Percentiles rank a stretch among this genome's conserved stretches.
Evolutionary conservation across 2,329 filamentous ascomycete species (phyloP).

Genomic region (Penicillium expansum): DNA sequence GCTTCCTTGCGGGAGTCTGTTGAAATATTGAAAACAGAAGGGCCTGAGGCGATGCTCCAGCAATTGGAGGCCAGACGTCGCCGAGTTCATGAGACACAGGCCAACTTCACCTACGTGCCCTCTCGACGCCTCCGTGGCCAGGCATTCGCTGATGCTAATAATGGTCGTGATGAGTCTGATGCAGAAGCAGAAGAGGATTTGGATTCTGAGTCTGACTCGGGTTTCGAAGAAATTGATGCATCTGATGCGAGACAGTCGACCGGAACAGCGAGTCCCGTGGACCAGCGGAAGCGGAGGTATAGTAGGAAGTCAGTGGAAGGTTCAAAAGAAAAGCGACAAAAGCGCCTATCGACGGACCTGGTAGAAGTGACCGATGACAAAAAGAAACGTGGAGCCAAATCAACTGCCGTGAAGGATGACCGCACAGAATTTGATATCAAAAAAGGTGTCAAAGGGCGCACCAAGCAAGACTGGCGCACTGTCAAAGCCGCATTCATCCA

Average conservation of each 20-base stretch:
- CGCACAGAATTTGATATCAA: slow-evolving; percentile 26
- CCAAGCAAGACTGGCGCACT: slow-evolving; percentile 20
- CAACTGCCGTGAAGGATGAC: slow-evolving; percentile 14
- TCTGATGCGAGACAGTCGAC: neutral
- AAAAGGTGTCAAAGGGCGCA: slow-evolving; percentile 9
- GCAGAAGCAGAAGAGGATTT: neutral
- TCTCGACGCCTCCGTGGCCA: slow-evolving; percentile 33
- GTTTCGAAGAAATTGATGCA: neutral
- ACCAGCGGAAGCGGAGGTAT: neutral
- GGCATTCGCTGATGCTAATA: slow-evolving; percentile 21
- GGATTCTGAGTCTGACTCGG: neutral
- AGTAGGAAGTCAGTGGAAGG: neutral
- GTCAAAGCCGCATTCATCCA: slow-evolving; percentile 50
- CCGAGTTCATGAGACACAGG: slow-evolving; percentile 36
- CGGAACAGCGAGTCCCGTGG: neutral
- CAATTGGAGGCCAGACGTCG: slow-evolving; percentile 27
- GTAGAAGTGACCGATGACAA: neutral
- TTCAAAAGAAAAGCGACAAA: neutral
- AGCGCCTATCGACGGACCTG: neutral
- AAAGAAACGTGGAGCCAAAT: slow-evolving; percentile 11
- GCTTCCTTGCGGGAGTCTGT: slow-evolving; percentile 45
- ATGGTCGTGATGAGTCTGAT: neutral
- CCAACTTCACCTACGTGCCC: slow-evolving; percentile 40
- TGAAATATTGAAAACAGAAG: slow-evolving; percentile 31
- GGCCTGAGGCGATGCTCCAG: slow-evolving; percentile 34